Evolutionary conservation across 2,329 filamentous ascomycete species (phyloP).

Genomic region (Calonectria ilicicola): DNA sequence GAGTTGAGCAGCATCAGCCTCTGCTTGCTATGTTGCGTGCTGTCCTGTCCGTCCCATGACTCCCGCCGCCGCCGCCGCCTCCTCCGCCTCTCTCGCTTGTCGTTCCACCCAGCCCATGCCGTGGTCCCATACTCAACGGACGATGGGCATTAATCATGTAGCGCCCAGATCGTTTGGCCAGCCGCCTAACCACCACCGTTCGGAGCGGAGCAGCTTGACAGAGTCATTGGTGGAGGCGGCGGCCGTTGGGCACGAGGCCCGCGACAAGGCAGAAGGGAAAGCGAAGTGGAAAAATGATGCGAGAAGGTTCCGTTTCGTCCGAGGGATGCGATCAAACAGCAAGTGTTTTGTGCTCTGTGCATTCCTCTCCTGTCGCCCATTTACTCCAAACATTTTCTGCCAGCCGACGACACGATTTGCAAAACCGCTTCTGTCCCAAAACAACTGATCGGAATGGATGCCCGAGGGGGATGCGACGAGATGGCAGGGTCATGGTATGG

Average conservation of each 20-base stretch:
- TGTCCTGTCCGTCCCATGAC: neutral
- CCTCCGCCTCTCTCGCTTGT: neutral
- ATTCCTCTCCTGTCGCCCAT: neutral
- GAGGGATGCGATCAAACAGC: slow-evolving; percentile 1
- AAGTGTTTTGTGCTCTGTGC: neutral
- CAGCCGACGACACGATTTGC: neutral
- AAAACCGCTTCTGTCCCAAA: slow-evolving; percentile 11
- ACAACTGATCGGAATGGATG: slow-evolving; percentile 1
- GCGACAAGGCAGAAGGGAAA: neutral
- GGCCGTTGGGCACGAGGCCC: slow-evolving; percentile 4
- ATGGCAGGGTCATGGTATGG: neutral
- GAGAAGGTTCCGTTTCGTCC: neutral
- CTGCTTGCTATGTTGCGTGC: neutral
- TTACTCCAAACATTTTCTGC: slow-evolving; percentile 13
- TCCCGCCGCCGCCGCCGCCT: too few relatives aligned
- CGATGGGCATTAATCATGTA: slow-evolving; percentile 17
- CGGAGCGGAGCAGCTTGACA: neutral
- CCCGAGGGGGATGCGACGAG: neutral
- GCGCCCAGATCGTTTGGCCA: slow-evolving; percentile 19
- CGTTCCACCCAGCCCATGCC: neutral
- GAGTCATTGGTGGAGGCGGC: neutral
- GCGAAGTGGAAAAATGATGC: neutral
- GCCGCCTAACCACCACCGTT: slow-evolving; percentile 12
- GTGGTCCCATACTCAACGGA: slow-evolving; percentile 3
- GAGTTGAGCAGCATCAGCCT: too few relatives aligned